Percentiles rank a stretch among this genome's conserved stretches.
These are phyloP conservation scores for Phytomonas sp. DNA, from an alignment of 208 protist genomes.

Conservation along the genomic window DNA sequence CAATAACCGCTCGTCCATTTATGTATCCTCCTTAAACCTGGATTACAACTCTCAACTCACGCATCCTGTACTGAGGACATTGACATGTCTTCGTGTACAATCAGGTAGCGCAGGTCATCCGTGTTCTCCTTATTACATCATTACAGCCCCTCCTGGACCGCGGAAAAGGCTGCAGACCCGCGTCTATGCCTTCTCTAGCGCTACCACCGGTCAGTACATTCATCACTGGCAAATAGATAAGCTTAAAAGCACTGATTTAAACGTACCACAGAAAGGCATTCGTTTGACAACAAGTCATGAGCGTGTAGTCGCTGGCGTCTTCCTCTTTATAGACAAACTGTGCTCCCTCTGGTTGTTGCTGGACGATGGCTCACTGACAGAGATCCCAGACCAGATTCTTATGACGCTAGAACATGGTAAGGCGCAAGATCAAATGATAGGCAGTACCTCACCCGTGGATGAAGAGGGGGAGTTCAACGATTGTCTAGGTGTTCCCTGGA, in stretches of 20 bases:
- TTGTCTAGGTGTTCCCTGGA: not conserved
- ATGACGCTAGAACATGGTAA: not conserved
- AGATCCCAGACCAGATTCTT: not conserved
- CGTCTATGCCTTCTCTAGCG: not conserved
- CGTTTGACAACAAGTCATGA: not conserved
- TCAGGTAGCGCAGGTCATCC: not conserved
- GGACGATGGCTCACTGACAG: not conserved
- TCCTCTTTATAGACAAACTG: not conserved
- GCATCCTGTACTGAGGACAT: not conserved
- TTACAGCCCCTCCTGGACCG: not conserved
- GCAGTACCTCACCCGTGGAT: not conserved
- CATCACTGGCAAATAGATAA: not conserved
- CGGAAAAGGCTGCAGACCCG: not conserved
- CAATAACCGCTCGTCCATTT: not conserved
- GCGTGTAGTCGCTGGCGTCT: not conserved
- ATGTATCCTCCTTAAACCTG: not conserved
- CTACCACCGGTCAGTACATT: not conserved
- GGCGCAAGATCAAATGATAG: not conserved
- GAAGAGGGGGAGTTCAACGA: not conserved
- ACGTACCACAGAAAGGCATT: not conserved
- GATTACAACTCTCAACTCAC: not conserved
- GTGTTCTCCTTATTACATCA: not conserved
- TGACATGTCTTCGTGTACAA: not conserved
- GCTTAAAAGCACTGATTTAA: not conserved
- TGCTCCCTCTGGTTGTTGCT: not conserved